Evolutionary conservation across 331 rosid genomes (phyloP), one percentile per base, ranked within the genome.

Genomic region (Cydonia oblonga): DNA sequence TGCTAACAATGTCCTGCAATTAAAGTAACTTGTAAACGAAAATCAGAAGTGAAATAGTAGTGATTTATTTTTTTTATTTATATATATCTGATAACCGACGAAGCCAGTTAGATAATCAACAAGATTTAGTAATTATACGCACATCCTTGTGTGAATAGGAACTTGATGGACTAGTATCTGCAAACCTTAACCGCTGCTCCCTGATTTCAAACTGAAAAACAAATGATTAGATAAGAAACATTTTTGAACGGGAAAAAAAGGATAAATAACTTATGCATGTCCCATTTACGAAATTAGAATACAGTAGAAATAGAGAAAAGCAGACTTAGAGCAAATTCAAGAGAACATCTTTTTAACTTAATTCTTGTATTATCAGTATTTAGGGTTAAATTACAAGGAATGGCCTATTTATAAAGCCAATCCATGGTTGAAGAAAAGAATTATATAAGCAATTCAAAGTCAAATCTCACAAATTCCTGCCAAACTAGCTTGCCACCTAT

Each of bases 61-160:
- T 0, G 54, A 6, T 49, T 49, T 49, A 52, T 16, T 69, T 12
- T 1, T 44, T 57, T 26, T 13, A 73, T 62, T 67, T 38, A 38
- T 66, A 35, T 51, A 57, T 69, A 40, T 61, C 12, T 30, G 26
- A 53, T 26, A 20, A 30, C 32, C 44, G 11, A 59, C 26, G 49
- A 75, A 68, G 25, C 70, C 78, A 25, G 60, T 42, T 5, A 60
- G 73, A 32, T 53, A 70, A 58, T 75, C 70, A 68, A 68, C 58
- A 72, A 46, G 71, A 80, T 49, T 64, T 66, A 74, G 66, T 71
- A 49, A 69, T 38, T 59, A 62, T 49, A 68, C 81, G 6, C 19
- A 86, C 98, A 85, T 93, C 97, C 92, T 93, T 93, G 73, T 82
- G 90, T 64, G 92, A 82, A 83, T 89, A 89, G 68, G 95, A 86